Evolutionary conservation across 2,329 filamentous ascomycete genomes (phyloP), one percentile per base, ranked within the genome.

Genomic region (Fusarium subtropicale): DNA sequence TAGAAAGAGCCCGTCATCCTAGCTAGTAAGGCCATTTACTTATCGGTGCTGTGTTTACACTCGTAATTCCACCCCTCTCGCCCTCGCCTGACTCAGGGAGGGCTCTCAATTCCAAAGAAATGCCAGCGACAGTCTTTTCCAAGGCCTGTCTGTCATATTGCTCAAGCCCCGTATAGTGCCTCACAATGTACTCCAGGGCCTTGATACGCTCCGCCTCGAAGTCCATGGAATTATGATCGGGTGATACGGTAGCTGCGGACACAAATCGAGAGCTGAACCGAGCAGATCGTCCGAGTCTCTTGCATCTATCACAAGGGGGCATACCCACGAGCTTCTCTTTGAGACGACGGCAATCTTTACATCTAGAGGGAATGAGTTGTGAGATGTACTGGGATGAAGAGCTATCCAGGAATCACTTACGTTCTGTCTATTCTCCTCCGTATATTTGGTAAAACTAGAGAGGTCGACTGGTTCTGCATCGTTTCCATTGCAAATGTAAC

Each of bases 301-400:
- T 68, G 52, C 70, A 74, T 61, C 68, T 66, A 31, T 69, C 54
- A 16, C 70, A 74, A 28, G 70, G 66, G 11, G 48, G 46, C 13
- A 42, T 55, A 31, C 70, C 68, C 30, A 64, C 59, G 33, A 60
- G 71, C 41, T 71, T 74, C 53, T 74, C 63, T 16, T 71, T 71
- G 8, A 74, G 66, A 22, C 63, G 60, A 10, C 70, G 60, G 10
- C 71, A 74, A 30, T 68, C 48, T 22, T 73, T 66, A 24, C 72
- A 74, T 20, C 72, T 74, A 33, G 9, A 8, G 1, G 5, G 2
- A 36, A n/a, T 6, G 7, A 33, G 31, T 45, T 7, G 33, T 31
- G 18, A 15, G 10, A 20, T 22, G 5, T n/a, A 15, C 20, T n/a
- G 12, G 4, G n/a, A 31, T 6, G 7, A 22, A 12, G 11, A 22